phyloP scores from a whole-genome alignment of 2,329 filamentous ascomycete genomes.

The Teratosphaeria zuluensis region DNA sequence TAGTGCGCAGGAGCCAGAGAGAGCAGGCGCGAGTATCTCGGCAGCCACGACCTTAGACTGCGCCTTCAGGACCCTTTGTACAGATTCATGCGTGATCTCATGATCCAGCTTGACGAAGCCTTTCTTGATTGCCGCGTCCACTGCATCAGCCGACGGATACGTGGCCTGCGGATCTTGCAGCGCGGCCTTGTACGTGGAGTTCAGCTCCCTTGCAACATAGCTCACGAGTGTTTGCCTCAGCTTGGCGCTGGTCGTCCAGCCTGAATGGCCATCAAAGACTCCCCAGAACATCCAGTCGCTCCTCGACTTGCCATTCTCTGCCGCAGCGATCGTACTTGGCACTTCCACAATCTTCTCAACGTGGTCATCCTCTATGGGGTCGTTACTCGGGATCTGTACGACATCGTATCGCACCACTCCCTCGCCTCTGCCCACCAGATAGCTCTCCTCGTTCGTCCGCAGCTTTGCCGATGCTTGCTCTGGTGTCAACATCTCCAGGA shows the following conservation, averaged over 20 bases:
- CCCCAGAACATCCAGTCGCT: conserved; percentile 99
- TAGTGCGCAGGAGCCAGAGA: conserved; percentile 94
- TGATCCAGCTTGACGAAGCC: conserved; percentile 83
- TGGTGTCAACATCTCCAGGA: conserved; percentile 91
- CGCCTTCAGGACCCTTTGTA: conserved; percentile 79
- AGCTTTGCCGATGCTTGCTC: conserved; percentile 89
- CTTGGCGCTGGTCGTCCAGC: conserved; percentile 97
- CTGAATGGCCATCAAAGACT: conserved; percentile 94
- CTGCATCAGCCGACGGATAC: conserved; percentile 65
- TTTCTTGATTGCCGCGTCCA: conserved; percentile 85
- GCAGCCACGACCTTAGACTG: conserved; percentile 86
- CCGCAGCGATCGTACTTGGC: conserved; percentile 49
- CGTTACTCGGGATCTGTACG: conserved; percentile 89
- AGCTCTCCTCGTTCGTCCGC: conserved; percentile 82
- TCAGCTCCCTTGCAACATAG: conserved; percentile 86
- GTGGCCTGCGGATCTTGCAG: conserved; percentile 46
- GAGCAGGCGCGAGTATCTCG: conserved; percentile 80
- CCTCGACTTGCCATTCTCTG: conserved; percentile 45
- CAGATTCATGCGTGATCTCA: conserved; percentile 89
- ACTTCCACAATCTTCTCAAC: conserved; percentile 96
- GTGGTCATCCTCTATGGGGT: conserved; percentile 97
- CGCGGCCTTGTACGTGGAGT: conserved; percentile 77
- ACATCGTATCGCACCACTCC: conserved; percentile 92
- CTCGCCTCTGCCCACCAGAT: conserved; percentile 75
- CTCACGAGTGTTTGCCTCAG: conserved; percentile 84